A percentile compares a stretch with the other conserved stretches of the same genome.
These are phyloP conservation scores for Nemania serpens DNA, from an alignment of 2,329 filamentous ascomycete species.

Conservation along the genomic window DNA sequence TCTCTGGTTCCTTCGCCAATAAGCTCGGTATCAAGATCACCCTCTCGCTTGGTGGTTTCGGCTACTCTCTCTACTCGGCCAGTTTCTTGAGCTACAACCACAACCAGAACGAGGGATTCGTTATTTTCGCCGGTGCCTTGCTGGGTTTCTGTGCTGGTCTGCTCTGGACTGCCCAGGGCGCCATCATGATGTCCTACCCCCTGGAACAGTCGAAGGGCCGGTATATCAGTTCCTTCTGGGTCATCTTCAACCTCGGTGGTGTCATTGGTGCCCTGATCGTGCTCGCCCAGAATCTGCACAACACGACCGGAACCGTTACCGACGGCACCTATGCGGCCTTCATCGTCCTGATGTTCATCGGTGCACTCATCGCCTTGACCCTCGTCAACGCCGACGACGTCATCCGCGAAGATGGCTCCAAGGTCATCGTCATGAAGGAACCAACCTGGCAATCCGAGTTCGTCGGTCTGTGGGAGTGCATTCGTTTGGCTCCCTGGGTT, in stretches of 20 bases:
- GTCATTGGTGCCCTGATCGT: constrained; percentile 83
- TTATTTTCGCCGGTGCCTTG: constrained; percentile 75
- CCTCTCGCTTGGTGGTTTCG: constrained; percentile 73
- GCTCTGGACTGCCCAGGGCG: constrained; percentile 81
- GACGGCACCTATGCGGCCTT: constrained; percentile 79
- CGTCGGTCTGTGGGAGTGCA: constrained; percentile 67
- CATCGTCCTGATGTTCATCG: constrained; percentile 70
- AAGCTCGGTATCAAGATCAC: constrained; percentile 71
- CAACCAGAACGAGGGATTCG: constrained; percentile 69
- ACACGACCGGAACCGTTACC: constrained; percentile 52
- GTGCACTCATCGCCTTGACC: constrained; percentile 64
- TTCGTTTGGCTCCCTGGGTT: constrained; percentile 68
- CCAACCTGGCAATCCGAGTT: constrained; percentile 76
- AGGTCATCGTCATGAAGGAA: constrained; percentile 76
- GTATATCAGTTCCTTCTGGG: constrained; percentile 92
- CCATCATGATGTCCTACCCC: constrained; percentile 90
- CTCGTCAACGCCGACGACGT: constrained; percentile 69
- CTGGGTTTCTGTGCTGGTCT: constrained; percentile 80
- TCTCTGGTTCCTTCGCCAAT: constrained; percentile 80
- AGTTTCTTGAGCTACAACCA: constrained; percentile 74
- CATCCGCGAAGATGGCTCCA: constrained; percentile 70
- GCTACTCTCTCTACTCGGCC: constrained; percentile 76
- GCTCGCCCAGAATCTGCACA: constrained; percentile 73
- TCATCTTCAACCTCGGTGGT: constrained; percentile 90
- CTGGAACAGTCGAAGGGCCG: constrained; percentile 80